phyloP scores from a whole-genome alignment of 164 flowering plant species.

The Chimonanthus praecox region DNA sequence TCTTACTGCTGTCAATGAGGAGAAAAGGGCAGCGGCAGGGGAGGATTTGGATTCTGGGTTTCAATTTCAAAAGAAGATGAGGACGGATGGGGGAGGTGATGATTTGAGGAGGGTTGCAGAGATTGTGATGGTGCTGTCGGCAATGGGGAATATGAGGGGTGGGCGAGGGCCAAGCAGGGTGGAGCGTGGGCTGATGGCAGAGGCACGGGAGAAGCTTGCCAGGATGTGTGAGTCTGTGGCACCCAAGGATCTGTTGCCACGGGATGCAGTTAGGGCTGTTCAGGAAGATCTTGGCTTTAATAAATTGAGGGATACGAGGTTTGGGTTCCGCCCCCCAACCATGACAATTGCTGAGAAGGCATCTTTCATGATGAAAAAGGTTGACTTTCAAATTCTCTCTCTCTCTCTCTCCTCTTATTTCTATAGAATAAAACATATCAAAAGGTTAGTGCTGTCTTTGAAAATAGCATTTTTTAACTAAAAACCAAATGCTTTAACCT shows the following conservation, averaged over 20 bases:
- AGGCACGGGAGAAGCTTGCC: conserved; percentile 61
- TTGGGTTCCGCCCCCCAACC: conserved; percentile 50
- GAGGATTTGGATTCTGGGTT: neutral
- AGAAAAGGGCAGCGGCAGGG: neutral
- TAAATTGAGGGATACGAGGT: conserved; percentile 48
- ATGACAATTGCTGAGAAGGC: conserved; percentile 65
- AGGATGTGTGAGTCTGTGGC: conserved; percentile 45
- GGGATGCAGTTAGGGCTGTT: conserved; percentile 47
- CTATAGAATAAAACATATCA: neutral
- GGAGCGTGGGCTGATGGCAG: conserved; percentile 59
- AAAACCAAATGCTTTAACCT: neutral
- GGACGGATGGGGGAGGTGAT: conserved; percentile 17
- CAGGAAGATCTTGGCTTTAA: conserved; percentile 82
- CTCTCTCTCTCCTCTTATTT: neutral
- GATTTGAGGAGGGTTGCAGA: conserved; percentile 61
- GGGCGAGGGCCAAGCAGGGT: conserved; percentile 51
- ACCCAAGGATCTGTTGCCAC: conserved; percentile 63
- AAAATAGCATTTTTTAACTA: neutral
- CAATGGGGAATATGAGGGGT: conserved; percentile 58
- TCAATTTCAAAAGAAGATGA: conserved; percentile 25
- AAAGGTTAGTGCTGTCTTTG: neutral
- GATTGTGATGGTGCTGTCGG: conserved; percentile 65
- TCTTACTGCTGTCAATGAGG: neutral
- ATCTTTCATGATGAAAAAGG: conserved; percentile 54
- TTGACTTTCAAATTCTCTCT: conserved; percentile 4